Evolutionary conservation across 345 rosid species (phyloP).

Genomic region (Xanthoceras sorbifolium): DNA sequence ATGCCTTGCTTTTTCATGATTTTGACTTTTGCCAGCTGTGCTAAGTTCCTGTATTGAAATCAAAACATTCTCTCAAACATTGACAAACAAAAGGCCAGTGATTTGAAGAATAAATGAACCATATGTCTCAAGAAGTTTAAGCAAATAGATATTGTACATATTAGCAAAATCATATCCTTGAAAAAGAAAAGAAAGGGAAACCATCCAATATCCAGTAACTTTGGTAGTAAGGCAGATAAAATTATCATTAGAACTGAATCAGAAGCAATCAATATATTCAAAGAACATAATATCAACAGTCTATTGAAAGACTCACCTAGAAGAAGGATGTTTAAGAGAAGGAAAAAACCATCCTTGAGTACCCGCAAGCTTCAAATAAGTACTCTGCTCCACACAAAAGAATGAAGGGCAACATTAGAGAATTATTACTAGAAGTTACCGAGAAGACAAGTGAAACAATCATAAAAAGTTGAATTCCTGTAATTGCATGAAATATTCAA

Average conservation of each 20-base stretch:
- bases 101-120: background rate
- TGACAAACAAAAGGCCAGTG: background rate
- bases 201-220: too few relatives aligned
- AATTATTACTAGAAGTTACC: background rate
- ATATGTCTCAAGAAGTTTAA: conserved; percentile 4
- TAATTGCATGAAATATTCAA: too few relatives aligned
- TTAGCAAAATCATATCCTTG: background rate
- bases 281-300: background rate
- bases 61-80: conserved; percentile 7
- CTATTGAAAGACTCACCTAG: conserved; percentile 41
- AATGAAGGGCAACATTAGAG: conserved; percentile 10
- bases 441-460: conserved; percentile 5
- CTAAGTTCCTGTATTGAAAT: conserved; percentile 49
- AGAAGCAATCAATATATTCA: background rate
- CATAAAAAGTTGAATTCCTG: conserved; percentile 10
- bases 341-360: conserved; percentile 69
- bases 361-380: conserved; percentile 65
- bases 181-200: too few relatives aligned
- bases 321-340: conserved; percentile 56
- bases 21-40: conserved; percentile 58
- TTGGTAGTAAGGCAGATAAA: too few relatives aligned
- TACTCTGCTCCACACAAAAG: conserved; percentile 45
- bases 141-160: background rate
- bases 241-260: too few relatives aligned
- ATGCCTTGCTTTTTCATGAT: conserved; percentile 52